phyloP scores from a whole-genome alignment of 805 yeast genomes.

The Cyberlindnera euphorbiae region DNA sequence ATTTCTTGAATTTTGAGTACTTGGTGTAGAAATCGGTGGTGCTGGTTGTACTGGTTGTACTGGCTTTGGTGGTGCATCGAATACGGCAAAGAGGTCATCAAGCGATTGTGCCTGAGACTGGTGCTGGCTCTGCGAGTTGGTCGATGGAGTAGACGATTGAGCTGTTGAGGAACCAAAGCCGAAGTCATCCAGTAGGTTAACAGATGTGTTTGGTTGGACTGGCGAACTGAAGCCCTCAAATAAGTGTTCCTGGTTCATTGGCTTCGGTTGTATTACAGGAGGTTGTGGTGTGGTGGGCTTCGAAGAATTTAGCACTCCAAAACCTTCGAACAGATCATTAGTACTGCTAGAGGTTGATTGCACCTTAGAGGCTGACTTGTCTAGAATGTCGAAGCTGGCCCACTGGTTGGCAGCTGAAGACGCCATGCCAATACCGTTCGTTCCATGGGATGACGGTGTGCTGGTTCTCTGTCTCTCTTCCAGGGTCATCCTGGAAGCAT shows the following conservation, averaged over 20 bases:
- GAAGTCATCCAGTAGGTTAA: conserved; percentile 18
- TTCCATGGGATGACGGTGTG: not conserved
- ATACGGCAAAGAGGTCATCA: conserved; percentile 30
- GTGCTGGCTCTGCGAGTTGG: conserved; percentile 1
- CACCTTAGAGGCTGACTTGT: conserved; percentile 7
- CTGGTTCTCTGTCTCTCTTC: conserved; percentile 30
- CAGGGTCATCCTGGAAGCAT: conserved; percentile 27
- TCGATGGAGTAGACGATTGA: conserved; percentile 1
- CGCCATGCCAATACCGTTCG: not conserved
- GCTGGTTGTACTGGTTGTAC: too few relatives aligned
- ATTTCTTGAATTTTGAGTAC: not conserved
- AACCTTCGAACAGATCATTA: conserved; percentile 23
- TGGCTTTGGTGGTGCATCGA: conserved; percentile 21
- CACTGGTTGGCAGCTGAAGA: conserved; percentile 20
- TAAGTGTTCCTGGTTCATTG: conserved; percentile 9
- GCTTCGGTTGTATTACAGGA: conserved; percentile 2
- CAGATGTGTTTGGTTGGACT: not conserved
- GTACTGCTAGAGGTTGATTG: not conserved
- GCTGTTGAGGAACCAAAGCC: conserved; percentile 4
- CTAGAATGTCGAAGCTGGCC: conserved; percentile 36
- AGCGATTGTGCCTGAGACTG: conserved; percentile 10
- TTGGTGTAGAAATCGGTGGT: conserved; percentile 4
- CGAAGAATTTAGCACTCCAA: conserved; percentile 10
- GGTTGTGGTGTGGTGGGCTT: not conserved
- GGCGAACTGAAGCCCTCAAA: conserved; percentile 20